A percentile compares a stretch with the other conserved stretches of the same genome.
These are phyloP conservation scores for Pezicula neosporulosa DNA, from an alignment of 2,329 filamentous ascomycete genomes.

Conservation along the genomic window DNA sequence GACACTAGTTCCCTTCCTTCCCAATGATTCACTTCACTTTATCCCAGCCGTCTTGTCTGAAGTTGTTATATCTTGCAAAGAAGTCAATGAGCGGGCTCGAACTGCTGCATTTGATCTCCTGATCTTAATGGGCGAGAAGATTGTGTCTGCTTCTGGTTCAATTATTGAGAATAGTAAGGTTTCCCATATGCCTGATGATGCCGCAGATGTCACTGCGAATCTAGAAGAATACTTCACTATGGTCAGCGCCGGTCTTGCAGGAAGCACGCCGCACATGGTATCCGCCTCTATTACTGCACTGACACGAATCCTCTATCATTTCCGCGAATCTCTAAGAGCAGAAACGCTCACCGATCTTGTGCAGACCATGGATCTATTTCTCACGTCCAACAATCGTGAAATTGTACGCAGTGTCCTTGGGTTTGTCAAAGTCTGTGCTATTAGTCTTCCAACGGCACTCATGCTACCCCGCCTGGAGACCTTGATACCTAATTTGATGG, in stretches of 20 bases:
- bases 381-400: constrained; percentile 94
- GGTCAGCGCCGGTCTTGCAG: constrained; percentile 92
- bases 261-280: constrained; percentile 93
- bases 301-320: constrained; percentile 90
- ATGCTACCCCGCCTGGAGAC: constrained; percentile 74
- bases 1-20: constrained; percentile 75
- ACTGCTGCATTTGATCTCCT: constrained; percentile 87
- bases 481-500: constrained; percentile 85
- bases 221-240: constrained; percentile 98
- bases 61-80: constrained; percentile 94
- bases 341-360: constrained; percentile 80
- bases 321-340: constrained; percentile 65
- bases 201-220: constrained; percentile 72
- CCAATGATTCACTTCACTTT: constrained; percentile 79
- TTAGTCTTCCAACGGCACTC: constrained; percentile 75
- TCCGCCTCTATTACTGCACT: constrained; percentile 95
- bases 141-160: constrained; percentile 62
- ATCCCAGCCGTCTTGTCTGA: constrained; percentile 89
- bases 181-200: constrained; percentile 78
- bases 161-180: constrained; percentile 83
- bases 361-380: constrained; percentile 91
- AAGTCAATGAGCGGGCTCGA: constrained; percentile 92
- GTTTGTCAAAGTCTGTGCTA: constrained; percentile 94
- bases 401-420: constrained; percentile 93
- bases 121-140: constrained; percentile 81